These are phyloP conservation scores for Penicillium glabrum DNA, from an alignment of 2,329 filamentous ascomycete genomes.

Conservation along the genomic window DNA sequence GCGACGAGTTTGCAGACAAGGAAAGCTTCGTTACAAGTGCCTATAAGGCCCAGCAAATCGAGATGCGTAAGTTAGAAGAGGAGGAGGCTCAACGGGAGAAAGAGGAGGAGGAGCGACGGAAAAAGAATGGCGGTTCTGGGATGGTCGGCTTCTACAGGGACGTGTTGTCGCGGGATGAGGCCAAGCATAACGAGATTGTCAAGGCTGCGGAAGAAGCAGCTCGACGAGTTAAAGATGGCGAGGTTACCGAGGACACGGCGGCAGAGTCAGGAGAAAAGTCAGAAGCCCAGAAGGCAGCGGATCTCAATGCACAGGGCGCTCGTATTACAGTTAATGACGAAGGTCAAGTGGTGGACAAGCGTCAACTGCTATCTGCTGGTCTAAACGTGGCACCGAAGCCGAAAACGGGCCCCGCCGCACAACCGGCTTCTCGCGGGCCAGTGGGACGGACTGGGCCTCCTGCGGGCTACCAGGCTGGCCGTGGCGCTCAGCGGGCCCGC, in stretches of 20 bases:
- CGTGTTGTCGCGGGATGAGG: constrained; percentile 59
- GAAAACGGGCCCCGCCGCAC: constrained; percentile 35
- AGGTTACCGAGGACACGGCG: constrained; percentile 28
- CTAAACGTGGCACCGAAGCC: constrained; percentile 60
- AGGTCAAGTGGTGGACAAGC: constrained; percentile 63
- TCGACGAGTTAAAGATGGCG: constrained; percentile 35
- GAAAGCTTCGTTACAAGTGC: constrained; percentile 67
- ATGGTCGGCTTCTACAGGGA: constrained; percentile 63
- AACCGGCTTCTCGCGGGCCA: constrained; percentile 15
- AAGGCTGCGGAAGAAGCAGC: constrained; percentile 53
- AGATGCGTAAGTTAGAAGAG: constrained; percentile 56
- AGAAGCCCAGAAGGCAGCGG: constrained; percentile 56
- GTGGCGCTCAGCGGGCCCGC: constrained; percentile 50
- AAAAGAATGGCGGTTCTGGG: constrained; percentile 49
- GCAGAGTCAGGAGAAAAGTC: constrained; percentile 39
- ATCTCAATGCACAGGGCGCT: constrained; percentile 53
- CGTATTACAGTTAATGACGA: constrained; percentile 62
- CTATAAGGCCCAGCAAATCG: constrained; percentile 65
- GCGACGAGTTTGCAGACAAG: constrained; percentile 66
- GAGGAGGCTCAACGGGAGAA: constrained; percentile 57
- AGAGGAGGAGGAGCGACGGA: constrained; percentile 52
- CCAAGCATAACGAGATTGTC: constrained; percentile 57
- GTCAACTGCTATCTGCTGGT: constrained; percentile 61
- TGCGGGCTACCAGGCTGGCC: constrained; percentile 37
- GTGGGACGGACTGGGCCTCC: constrained; percentile 16